These are phyloP conservation scores for Aspergillus incahuasiensis DNA, from an alignment of 495 filamentous ascomycete species.

Conservation along the genomic window DNA sequence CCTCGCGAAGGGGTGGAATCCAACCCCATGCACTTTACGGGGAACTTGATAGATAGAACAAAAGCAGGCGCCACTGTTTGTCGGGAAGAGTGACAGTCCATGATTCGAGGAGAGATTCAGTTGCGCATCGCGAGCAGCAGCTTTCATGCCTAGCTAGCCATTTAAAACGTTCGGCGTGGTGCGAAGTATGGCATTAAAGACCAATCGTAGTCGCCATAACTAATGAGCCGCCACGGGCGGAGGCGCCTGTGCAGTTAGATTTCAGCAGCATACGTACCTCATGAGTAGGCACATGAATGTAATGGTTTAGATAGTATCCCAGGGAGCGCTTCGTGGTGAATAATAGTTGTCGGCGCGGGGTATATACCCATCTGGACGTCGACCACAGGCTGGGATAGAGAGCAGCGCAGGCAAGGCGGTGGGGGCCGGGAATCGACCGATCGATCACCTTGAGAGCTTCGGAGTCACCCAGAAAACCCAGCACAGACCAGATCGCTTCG, in stretches of 20 bases:
- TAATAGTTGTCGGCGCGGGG: no score
- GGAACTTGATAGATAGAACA: conserved; percentile 7
- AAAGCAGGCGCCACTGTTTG: conserved; percentile 9
- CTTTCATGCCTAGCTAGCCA: not conserved
- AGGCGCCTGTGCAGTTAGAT: not conserved
- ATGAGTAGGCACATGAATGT: not conserved
- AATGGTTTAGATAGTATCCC: not conserved
- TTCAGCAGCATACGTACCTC: not conserved
- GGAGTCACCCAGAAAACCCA: conserved; percentile 2
- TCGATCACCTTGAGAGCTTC: not conserved
- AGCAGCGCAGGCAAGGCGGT: conserved; percentile 1
- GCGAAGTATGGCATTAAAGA: not conserved
- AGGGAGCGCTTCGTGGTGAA: not conserved
- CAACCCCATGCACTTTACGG: conserved; percentile 8
- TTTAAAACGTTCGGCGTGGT: not conserved
- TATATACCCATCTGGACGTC: no score
- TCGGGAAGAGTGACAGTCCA: not conserved
- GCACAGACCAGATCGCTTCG: not conserved
- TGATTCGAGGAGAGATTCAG: not conserved
- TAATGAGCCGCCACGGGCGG: not conserved
- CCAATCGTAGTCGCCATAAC: not conserved
- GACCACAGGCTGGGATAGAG: not conserved
- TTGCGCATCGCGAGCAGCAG: not conserved
- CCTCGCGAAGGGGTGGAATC: not conserved
- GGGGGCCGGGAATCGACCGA: not conserved